Evolutionary conservation across 768 basidiomycete species (phyloP).

Genomic region (Sistotremastrum niveocremeum): DNA sequence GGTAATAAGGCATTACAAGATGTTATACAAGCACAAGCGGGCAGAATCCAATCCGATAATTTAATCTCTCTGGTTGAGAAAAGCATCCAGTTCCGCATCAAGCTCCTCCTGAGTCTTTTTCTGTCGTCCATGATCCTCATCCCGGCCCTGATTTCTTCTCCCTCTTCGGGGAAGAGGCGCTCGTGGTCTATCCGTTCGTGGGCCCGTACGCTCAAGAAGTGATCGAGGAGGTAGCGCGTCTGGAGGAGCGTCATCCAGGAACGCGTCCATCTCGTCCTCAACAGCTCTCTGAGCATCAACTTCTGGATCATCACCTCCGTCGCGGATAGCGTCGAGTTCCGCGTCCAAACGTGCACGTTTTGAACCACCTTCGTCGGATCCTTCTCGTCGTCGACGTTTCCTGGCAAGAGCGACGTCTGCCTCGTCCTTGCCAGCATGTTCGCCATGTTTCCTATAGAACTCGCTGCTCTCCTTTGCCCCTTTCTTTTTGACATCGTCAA

Average conservation of each 20-base stretch:
- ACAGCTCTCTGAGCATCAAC: constrained; percentile 5
- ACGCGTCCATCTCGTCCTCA: constrained; percentile 50
- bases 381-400: constrained; percentile 14
- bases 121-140: constrained; percentile 22
- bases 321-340: no score
- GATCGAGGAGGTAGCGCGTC: constrained; percentile 6
- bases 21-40: no score
- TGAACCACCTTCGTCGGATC: constrained; percentile 14
- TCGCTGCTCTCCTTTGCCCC: constrained; percentile 60
- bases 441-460: constrained; percentile 69
- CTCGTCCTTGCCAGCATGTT: constrained; percentile 45
- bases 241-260: constrained; percentile 34
- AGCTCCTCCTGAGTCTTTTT: constrained; percentile 61
- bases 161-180: constrained; percentile 25
- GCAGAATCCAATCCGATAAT: background rate
- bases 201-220: constrained; percentile 1
- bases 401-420: constrained; percentile 16
- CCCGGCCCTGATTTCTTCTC: constrained; percentile 17
- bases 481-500: constrained; percentile 62
- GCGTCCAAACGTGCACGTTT: constrained; percentile 2
- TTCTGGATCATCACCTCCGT: constrained; percentile 5
- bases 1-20: no score
- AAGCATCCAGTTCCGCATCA: constrained; percentile 74
- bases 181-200: constrained; percentile 13
- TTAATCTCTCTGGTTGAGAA: constrained; percentile 41